These are phyloP conservation scores for Botrytis hyacinthi DNA, from an alignment of 2,329 filamentous ascomycete genomes.

Conservation along the genomic window DNA sequence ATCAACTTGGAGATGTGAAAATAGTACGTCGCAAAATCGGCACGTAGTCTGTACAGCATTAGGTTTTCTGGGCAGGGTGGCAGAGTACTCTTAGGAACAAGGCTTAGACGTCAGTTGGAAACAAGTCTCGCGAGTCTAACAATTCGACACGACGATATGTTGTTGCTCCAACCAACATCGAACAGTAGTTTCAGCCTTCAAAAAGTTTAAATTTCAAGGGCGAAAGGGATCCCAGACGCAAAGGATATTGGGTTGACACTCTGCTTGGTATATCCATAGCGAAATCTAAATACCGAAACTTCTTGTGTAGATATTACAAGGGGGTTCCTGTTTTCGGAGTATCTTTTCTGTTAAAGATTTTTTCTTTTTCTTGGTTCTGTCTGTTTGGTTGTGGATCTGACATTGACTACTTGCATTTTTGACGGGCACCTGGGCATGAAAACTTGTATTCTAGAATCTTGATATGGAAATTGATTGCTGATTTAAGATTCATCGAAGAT, in stretches of 20 bases:
- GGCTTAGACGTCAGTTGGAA: not conserved
- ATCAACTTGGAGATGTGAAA: not conserved
- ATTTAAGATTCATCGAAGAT: not conserved
- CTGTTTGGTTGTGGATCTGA: not conserved
- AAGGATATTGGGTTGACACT: not conserved
- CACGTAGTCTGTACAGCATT: not conserved
- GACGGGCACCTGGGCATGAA: slow-evolving; percentile 6
- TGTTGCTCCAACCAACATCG: not conserved
- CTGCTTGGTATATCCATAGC: slow-evolving; percentile 3
- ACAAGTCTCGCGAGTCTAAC: not conserved
- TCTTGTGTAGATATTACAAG: not conserved
- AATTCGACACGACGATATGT: not conserved
- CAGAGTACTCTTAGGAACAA: not conserved
- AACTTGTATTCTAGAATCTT: slow-evolving; percentile 6
- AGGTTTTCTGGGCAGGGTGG: not conserved
- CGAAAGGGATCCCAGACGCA: not conserved
- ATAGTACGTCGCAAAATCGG: not conserved
- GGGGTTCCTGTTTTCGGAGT: not conserved
- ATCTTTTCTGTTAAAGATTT: not conserved
- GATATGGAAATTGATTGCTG: slow-evolving; percentile 8
- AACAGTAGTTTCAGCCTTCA: slow-evolving; percentile 2
- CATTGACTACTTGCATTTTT: not conserved
- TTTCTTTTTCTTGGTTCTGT: slow-evolving; percentile 2
- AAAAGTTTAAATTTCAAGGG: not conserved
- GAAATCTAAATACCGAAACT: not conserved